These are phyloP conservation scores for Gremmenia infestans DNA, from an alignment of 2,329 filamentous ascomycete species.

Conservation along the genomic window DNA sequence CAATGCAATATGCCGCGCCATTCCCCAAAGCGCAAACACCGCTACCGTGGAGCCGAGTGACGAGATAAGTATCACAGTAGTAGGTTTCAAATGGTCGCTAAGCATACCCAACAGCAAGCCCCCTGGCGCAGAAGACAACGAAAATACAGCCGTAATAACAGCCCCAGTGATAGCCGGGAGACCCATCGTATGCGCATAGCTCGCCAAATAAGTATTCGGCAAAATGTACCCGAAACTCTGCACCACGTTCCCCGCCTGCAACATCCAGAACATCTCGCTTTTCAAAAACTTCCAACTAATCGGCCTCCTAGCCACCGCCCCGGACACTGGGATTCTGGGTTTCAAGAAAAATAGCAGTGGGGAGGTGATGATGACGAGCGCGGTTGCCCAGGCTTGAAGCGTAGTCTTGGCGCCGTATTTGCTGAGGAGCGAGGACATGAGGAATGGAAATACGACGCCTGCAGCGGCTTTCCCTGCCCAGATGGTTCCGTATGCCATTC, in stretches of 20 bases:
- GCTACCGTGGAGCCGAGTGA: slow-evolving; percentile 40
- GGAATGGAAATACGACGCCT: slow-evolving; percentile 47
- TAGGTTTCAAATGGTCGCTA: slow-evolving; percentile 34
- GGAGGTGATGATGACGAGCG: slow-evolving; percentile 45
- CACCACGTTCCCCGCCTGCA: slow-evolving; percentile 41
- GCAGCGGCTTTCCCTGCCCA: slow-evolving; percentile 49
- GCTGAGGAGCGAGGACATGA: slow-evolving; percentile 48
- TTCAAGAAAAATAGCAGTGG: slow-evolving; percentile 55
- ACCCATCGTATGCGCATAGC: slow-evolving; percentile 37
- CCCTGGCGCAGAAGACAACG: slow-evolving; percentile 38
- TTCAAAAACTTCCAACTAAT: slow-evolving; percentile 34
- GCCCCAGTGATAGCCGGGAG: slow-evolving; percentile 35
- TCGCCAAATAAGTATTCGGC: slow-evolving; percentile 42
- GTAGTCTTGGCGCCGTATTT: slow-evolving; percentile 49
- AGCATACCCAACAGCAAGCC: slow-evolving; percentile 38
- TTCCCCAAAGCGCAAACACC: slow-evolving; percentile 46
- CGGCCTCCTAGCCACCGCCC: slow-evolving; percentile 3
- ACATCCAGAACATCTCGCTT: slow-evolving; percentile 43
- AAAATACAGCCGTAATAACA: slow-evolving; percentile 40
- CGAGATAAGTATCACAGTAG: slow-evolving; percentile 39
- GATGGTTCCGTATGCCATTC: slow-evolving; percentile 59
- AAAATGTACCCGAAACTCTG: slow-evolving; percentile 45
- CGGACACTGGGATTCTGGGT: slow-evolving; percentile 41
- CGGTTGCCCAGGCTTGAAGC: slow-evolving; percentile 47
- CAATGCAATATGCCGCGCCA: slow-evolving; percentile 36